Conservation (phyloP, 2,329 filamentous ascomycete genomes). For the Colletotrichum tropicicola region DNA sequence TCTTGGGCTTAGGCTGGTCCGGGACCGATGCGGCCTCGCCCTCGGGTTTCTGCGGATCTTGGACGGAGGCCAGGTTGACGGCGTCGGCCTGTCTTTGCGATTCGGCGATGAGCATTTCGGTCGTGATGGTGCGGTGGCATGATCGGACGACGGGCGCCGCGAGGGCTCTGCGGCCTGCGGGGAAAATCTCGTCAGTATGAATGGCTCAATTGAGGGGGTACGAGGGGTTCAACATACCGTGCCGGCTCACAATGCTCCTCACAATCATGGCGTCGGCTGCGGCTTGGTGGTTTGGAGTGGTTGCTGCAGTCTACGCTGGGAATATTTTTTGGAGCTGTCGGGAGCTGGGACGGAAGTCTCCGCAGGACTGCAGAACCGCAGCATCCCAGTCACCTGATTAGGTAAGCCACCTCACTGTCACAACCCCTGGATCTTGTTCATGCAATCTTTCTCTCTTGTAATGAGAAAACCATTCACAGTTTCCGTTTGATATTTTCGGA, state of each 20-base stretch:
- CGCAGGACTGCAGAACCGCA: not conserved
- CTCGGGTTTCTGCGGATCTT: not conserved
- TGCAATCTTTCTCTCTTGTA: not conserved
- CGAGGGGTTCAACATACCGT: constrained; percentile 53
- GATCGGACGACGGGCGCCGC: constrained; percentile 51
- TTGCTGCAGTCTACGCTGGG: constrained; percentile 36
- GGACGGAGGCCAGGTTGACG: constrained; percentile 14
- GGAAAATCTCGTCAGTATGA: not conserved
- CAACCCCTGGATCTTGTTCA: not conserved
- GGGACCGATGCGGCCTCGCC: not conserved
- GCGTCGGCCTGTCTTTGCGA: constrained; percentile 12
- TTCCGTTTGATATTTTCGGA: not conserved
- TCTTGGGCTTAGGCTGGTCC: not conserved
- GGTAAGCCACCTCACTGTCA: not conserved
- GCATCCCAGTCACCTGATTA: not conserved
- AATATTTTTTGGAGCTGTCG: constrained; percentile 31
- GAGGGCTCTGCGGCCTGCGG: constrained; percentile 62
- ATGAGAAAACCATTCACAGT: not conserved
- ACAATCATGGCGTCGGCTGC: constrained; percentile 60
- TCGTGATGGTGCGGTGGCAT: constrained; percentile 50
- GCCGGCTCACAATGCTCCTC: constrained; percentile 62
- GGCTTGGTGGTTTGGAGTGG: constrained; percentile 53
- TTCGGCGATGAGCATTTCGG: constrained; percentile 29
- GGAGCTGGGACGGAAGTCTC: constrained; percentile 22
- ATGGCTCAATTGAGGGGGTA: constrained; percentile 30